These are phyloP conservation scores for Paramyrothecium roridum DNA, from an alignment of 2,329 filamentous ascomycete genomes.

Conservation along the genomic window DNA sequence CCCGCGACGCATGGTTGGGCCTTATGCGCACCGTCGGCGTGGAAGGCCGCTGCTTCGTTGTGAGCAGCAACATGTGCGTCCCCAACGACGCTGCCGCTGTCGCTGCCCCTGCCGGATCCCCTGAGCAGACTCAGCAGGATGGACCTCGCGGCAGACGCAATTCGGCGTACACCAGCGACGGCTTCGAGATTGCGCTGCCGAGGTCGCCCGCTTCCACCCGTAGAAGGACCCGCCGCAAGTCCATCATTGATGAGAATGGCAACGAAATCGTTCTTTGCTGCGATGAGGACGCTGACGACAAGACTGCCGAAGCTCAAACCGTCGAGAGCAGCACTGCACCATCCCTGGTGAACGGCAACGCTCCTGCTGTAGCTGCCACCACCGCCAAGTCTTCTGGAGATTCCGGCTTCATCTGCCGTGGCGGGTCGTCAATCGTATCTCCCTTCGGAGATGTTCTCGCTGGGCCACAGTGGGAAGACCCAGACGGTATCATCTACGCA, in stretches of 20 bases:
- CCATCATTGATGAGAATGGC: conserved; percentile 49
- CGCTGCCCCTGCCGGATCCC: too few species aligned
- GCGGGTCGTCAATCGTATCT: conserved; percentile 79
- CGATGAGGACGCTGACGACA: conserved; percentile 20
- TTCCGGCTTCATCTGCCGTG: conserved; percentile 59
- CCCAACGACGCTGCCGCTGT: conserved; percentile 20
- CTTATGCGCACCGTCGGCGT: conserved; percentile 79
- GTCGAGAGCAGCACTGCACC: conserved; percentile 5
- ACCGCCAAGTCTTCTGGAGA: conserved; percentile 1
- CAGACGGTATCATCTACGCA: conserved; percentile 61
- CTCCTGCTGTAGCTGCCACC: neutral
- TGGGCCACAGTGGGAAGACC: conserved; percentile 81
- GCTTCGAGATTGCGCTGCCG: conserved; percentile 44
- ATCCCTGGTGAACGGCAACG: neutral
- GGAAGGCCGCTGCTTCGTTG: conserved; percentile 81
- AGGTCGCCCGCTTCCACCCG: conserved; percentile 15
- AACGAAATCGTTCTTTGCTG: conserved; percentile 50
- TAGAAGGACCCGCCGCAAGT: conserved; percentile 29
- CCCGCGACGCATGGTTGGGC: conserved; percentile 74
- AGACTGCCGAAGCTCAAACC: neutral
- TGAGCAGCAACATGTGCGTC: conserved; percentile 82
- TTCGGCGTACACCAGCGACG: conserved; percentile 43
- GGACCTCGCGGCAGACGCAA: conserved; percentile 14
- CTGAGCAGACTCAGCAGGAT: neutral
- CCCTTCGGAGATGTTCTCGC: conserved; percentile 77